phyloP scores from a whole-genome alignment of 345 rosid genomes.

The Populus simonii region DNA sequence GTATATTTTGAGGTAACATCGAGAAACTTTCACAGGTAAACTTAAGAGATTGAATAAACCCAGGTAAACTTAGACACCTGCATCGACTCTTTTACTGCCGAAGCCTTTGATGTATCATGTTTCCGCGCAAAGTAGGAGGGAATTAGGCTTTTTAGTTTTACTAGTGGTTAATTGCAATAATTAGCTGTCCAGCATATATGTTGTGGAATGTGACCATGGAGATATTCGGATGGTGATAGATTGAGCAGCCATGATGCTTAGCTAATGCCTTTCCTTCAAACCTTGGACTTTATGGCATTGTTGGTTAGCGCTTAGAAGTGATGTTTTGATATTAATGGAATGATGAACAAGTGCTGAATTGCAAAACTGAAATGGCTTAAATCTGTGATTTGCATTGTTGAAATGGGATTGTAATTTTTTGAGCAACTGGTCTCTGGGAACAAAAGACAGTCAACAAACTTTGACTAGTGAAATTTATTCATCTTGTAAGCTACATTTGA shows the following conservation, averaged over 20 bases:
- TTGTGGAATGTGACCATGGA: neutral
- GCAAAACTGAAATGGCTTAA: neutral
- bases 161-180: neutral
- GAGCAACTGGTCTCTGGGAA: neutral
- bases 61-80: too few relatives aligned
- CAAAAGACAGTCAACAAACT: neutral
- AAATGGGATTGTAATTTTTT: neutral
- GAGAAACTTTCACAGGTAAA: too few relatives aligned
- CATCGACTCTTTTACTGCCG: neutral
- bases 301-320: neutral
- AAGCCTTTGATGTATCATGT: neutral
- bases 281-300: neutral
- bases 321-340: neutral
- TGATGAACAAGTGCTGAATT: neutral
- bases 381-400: neutral
- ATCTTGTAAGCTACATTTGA: neutral
- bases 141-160: neutral
- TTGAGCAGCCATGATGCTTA: neutral
- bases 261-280: neutral
- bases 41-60: too few relatives aligned
- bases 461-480: neutral
- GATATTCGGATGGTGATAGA: neutral
- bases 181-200: neutral
- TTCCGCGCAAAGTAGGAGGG: neutral
- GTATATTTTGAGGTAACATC: neutral